These are phyloP conservation scores for Begonia peltatifolia DNA, from an alignment of 306 rosid genomes.

Conservation along the genomic window DNA sequence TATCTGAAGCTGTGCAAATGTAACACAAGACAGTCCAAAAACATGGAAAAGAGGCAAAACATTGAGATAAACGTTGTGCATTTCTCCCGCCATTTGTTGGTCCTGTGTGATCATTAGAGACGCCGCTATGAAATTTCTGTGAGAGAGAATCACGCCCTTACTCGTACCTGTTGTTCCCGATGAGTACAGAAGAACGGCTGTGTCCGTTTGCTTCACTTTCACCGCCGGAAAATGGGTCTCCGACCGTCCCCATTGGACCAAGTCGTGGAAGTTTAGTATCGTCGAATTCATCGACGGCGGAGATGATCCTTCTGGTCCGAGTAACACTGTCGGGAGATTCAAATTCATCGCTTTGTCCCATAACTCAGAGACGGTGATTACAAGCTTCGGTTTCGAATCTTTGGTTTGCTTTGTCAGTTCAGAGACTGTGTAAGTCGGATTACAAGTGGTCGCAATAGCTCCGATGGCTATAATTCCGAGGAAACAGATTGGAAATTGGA, in stretches of 20 bases:
- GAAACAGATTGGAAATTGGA: slow-evolving; percentile 42
- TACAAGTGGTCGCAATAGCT: slow-evolving; percentile 60
- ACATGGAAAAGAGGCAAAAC: slow-evolving; percentile 86
- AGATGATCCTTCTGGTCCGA: slow-evolving; percentile 15
- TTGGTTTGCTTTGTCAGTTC: slow-evolving; percentile 58
- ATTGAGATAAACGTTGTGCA: slow-evolving; percentile 33
- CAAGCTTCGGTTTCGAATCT: slow-evolving; percentile 58
- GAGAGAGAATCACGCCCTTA: slow-evolving; percentile 73
- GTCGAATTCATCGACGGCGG: slow-evolving; percentile 1
- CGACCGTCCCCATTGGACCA: slow-evolving; percentile 18
- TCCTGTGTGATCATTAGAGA: slow-evolving; percentile 44
- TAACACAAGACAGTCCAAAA: slow-evolving; percentile 44
- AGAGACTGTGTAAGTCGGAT: slow-evolving; percentile 44
- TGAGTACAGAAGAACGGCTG: slow-evolving; percentile 68
- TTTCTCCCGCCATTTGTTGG: slow-evolving; percentile 27
- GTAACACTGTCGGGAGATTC: slow-evolving; percentile 38
- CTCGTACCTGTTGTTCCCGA: slow-evolving; percentile 81
- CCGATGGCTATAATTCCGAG: slow-evolving; percentile 45
- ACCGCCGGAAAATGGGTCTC: slow-evolving; percentile 32
- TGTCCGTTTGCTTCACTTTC: slow-evolving; percentile 36
- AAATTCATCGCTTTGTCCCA: slow-evolving; percentile 45
- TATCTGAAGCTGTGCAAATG: slow-evolving; percentile 33
- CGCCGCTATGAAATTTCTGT: slow-evolving; percentile 52
- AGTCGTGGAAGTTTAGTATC: slow-evolving; percentile 22
- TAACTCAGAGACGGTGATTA: slow-evolving; percentile 44